Evolutionary conservation across 805 yeast genomes (phyloP), one percentile per base, ranked within the genome.

Genomic region (Candida corydali): DNA sequence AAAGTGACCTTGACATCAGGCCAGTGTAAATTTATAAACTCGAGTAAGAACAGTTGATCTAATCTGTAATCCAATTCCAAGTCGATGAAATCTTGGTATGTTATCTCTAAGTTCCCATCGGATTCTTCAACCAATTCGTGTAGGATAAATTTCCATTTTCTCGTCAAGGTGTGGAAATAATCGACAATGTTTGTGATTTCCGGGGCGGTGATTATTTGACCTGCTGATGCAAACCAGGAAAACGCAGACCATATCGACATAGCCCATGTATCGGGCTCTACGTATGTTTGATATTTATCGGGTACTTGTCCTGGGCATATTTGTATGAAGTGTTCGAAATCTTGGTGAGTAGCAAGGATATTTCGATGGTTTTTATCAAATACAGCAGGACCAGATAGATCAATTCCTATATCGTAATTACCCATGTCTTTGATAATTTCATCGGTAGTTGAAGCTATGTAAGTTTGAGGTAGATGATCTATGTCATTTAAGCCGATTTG

Each of bases 191-290:
- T 9, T 7, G 23, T 20, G 17, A 27, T 39, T 8, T 30, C 34
- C 15, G 32, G 16, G 11, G 25, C 24, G 30, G 14, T 27, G 29
- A 27, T 16, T 28, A 34, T 23, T 38, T 80, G 83, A 7, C 93
- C 95, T 1, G 93, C 91, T 20, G 84, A 73, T 3, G 95, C 95
- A 87, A 91, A 85, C 93, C 93, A 85, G 15, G 83, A 63, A 40
- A 84, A 72, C 1, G 88, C 88, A 37, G 74, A 66, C 84, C 85
- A 80, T 1, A 80, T 62, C 27, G 73, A 63, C 46, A 78, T 80
- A 37, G 67, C 64, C 73, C 84, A 70, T 1, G 82, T 69, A 16
- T 69, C 54, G 1, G 78, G 65, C 34, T 73, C 77, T 1, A 75
- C 66, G 3, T 52, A 49, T 2, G 53, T 46, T 8, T 51, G 36